These are phyloP conservation scores for Rhazya stricta DNA, from an alignment of 257 asterid genomes.

Conservation along the genomic window DNA sequence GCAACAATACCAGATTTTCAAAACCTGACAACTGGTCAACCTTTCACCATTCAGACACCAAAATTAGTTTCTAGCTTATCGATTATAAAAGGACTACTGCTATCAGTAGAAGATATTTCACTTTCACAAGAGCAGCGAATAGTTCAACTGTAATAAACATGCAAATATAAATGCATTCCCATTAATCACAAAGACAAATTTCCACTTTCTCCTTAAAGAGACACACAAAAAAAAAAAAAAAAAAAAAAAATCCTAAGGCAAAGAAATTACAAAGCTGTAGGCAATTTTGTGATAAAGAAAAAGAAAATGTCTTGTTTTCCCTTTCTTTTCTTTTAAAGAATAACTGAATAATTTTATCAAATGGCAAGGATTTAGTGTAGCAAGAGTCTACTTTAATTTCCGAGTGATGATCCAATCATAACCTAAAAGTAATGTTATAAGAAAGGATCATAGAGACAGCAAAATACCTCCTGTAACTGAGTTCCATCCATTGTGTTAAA, in stretches of 20 bases:
- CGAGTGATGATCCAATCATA: not conserved
- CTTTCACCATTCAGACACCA: not conserved
- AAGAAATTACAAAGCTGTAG: not conserved
- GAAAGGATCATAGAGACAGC: not conserved
- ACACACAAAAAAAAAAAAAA: too few species aligned
- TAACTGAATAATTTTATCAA: not conserved
- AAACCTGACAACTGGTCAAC: not conserved
- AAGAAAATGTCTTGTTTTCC: not conserved
- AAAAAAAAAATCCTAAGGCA: not conserved
- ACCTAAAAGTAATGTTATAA: not conserved
- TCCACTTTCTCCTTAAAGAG: not conserved
- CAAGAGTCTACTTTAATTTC: not conserved
- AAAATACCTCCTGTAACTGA: conserved; percentile 79
- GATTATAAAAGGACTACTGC: not conserved
- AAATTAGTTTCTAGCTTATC: not conserved
- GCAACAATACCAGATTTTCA: not conserved
- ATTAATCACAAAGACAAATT: not conserved
- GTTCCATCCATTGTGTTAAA: conserved; percentile 96
- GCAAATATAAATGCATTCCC: not conserved
- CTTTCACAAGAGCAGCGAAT: not conserved
- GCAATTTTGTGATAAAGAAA: not conserved
- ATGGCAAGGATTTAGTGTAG: not conserved
- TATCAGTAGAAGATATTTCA: not conserved
- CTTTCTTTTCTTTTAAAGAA: not conserved
- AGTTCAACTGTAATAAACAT: not conserved